Evolutionary conservation across 129 eudicot genomes (phyloP), one percentile per base, ranked within the genome.

Genomic region (Scalesia atractyloides): DNA sequence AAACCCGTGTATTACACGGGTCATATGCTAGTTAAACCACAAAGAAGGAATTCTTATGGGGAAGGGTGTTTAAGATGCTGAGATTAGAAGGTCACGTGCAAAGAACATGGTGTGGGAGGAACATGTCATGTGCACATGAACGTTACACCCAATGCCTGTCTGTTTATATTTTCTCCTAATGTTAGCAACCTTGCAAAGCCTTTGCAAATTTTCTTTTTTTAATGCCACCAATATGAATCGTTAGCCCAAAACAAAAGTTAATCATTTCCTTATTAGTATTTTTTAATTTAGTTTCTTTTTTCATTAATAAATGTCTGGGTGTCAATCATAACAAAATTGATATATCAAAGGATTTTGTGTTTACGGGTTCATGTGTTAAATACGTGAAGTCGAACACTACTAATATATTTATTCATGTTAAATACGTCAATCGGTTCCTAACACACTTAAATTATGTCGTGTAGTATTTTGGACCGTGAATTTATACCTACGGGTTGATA

Each of bases 71-170:
- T 75, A 75, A 58, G 74, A 52, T 59, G 68, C 41, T 77, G 18
- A 71, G 77, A 71, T 72, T 70, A 60, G 77, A 41, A 63, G 77
- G 82, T 78, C 82, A 78, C 82, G 82, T 78, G 82, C 77, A 78
- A 78, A 3, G 68, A 78, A 78, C 82, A 78, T 71, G 77, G 73
- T 57, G 73, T 57, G 60, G 68, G 73, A 64, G 72, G 26, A 78
- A 78, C 82, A 78, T 71, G 59, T 71, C 82, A 78, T 72, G 77
- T 78, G 82, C 82, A 78, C 68, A 43, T 54, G 9, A 64, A 78
- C 82, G 26, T 77, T 71, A 43, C 73, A 78, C 64, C 72, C 82
- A 53, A 78, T 63, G 77, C 67, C 36, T 64, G 62, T 58, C 68
- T 64, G 59, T 70, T 71, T 63, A 69, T 37, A n/a, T 56, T 67